Conservation (phyloP, 208 protist genomes). For the Acanthamoeba healyi region DNA sequence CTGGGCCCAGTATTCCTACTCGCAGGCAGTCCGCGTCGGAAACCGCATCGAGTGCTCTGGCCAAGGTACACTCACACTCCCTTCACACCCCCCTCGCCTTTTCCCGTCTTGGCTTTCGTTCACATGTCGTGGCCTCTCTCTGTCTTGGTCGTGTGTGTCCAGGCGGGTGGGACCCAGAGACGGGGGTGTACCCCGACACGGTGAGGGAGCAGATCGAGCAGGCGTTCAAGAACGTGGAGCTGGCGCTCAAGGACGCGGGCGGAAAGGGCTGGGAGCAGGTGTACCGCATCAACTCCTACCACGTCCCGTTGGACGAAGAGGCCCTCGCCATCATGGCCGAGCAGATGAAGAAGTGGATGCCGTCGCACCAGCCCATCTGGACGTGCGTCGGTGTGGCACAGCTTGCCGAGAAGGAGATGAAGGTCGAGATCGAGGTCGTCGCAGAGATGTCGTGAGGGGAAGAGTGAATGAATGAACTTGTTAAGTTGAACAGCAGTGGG, state of each 20-base stretch:
- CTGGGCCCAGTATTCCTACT: constrained; percentile 49
- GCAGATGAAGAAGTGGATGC: constrained; percentile 66
- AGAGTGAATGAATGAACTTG: background rate
- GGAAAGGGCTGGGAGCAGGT: constrained; percentile 35
- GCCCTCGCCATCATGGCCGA: background rate
- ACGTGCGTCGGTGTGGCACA: constrained; percentile 31
- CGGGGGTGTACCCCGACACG: constrained; percentile 4
- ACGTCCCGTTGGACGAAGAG: constrained; percentile 3
- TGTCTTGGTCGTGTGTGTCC: background rate
- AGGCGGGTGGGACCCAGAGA: constrained; percentile 63
- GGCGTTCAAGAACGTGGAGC: constrained; percentile 61
- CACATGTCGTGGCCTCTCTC: background rate
- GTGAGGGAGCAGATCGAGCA: constrained; percentile 47
- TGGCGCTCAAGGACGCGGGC: constrained; percentile 34
- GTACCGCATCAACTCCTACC: constrained; percentile 60
- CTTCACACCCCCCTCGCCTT: background rate
- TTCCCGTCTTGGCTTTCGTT: background rate
- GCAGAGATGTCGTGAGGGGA: background rate
- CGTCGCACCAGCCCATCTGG: constrained; percentile 41
- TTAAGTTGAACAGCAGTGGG: background rate
- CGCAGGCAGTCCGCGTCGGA: background rate
- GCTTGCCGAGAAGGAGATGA: constrained; percentile 30
- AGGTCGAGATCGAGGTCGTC: constrained; percentile 51
- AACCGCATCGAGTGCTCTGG: constrained; percentile 50
- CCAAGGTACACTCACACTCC: too few species aligned